Evolutionary conservation across 2,329 filamentous ascomycete species (phyloP).

Genomic region (Apiospora pterosperma): DNA sequence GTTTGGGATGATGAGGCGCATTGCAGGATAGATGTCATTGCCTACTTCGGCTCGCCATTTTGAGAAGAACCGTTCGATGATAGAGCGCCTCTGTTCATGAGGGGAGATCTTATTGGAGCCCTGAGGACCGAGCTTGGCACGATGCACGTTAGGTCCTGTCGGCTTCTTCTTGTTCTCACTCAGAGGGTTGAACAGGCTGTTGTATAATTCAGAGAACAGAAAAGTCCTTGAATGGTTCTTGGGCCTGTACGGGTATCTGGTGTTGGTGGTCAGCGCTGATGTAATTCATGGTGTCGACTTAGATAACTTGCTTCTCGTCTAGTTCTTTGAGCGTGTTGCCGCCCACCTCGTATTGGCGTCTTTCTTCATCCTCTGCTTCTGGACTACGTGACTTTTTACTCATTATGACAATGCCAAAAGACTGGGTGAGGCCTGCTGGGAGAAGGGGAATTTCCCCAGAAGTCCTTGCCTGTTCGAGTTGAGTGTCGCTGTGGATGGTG

Average conservation of each 20-base stretch:
- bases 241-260: constrained; percentile 79
- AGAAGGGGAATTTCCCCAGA: not conserved
- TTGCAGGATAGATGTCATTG: constrained; percentile 86
- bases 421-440: not conserved
- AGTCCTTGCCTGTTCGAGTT: not conserved
- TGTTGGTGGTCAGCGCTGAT: constrained; percentile 2
- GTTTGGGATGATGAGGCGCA: constrained; percentile 87
- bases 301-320: constrained; percentile 37
- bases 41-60: constrained; percentile 88
- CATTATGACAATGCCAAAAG: constrained; percentile 22
- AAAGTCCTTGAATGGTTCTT: constrained; percentile 76
- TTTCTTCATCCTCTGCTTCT: constrained; percentile 47
- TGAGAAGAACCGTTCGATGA: constrained; percentile 83
- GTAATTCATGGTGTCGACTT: not conserved
- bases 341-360: constrained; percentile 44
- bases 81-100: constrained; percentile 73
- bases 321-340: constrained; percentile 39
- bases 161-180: constrained; percentile 77
- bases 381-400: constrained; percentile 29
- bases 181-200: constrained; percentile 75
- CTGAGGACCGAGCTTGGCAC: constrained; percentile 57
- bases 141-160: constrained; percentile 42
- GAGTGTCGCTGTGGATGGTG: not conserved
- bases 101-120: constrained; percentile 60
- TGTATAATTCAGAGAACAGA: constrained; percentile 76